phyloP scores from a whole-genome alignment of 768 basidiomycete species.

The Sistotremastrum niveocremeum region DNA sequence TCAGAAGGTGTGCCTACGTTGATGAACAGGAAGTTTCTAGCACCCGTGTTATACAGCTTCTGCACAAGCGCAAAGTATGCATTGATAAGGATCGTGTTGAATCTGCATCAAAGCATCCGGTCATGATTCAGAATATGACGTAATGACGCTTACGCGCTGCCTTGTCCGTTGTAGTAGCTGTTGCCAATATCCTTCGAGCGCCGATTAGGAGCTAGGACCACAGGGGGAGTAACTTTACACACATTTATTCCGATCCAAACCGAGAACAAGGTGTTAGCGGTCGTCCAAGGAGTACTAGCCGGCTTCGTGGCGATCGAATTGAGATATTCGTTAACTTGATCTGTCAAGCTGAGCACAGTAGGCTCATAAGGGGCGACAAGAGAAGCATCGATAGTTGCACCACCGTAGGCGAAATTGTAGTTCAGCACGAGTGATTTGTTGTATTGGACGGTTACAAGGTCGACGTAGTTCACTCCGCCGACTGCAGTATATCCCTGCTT shows the following conservation, averaged over 20 bases:
- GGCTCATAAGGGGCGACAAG: slow-evolving; percentile 41
- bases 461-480: slow-evolving; percentile 49
- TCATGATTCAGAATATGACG: not conserved
- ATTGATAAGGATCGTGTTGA: slow-evolving; percentile 33
- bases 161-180: slow-evolving; percentile 36
- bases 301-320: slow-evolving; percentile 33
- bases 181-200: slow-evolving; percentile 21
- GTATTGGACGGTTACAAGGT: slow-evolving; percentile 34
- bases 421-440: slow-evolving; percentile 42
- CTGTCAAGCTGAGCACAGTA: slow-evolving; percentile 38
- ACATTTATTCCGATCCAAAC: slow-evolving; percentile 67
- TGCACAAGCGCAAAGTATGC: slow-evolving; percentile 38
- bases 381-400: slow-evolving; percentile 46
- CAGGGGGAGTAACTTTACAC: too few relatives aligned
- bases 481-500: slow-evolving; percentile 32
- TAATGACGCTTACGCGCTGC: slow-evolving; percentile 28
- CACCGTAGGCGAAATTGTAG: slow-evolving; percentile 56
- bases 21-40: slow-evolving; percentile 47
- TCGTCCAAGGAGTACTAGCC: slow-evolving; percentile 39
- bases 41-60: slow-evolving; percentile 38
- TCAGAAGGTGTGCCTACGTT: slow-evolving; percentile 47
- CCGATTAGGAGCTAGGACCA: not conserved
- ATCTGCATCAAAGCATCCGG: slow-evolving; percentile 17
- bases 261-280: slow-evolving; percentile 43
- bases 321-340: slow-evolving; percentile 52